Evolutionary conservation across 352 stramenopile species (phyloP), one percentile per base, ranked within the genome.

Genomic region (Pythium pyrilobum): DNA sequence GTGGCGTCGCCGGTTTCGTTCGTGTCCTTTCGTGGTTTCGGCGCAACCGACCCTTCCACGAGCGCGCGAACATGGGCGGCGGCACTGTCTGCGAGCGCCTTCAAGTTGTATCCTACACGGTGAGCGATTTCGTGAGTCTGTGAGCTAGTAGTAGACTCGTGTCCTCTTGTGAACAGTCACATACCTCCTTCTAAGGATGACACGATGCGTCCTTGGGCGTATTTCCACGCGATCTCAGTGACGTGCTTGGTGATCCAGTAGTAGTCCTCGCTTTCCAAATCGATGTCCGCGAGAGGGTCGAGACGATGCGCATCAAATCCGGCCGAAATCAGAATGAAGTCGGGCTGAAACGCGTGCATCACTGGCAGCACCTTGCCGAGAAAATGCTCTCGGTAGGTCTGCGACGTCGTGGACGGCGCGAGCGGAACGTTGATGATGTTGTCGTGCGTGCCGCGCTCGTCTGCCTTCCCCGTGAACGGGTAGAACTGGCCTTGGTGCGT

Each of bases 251-350:
- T 67, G 39, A 62, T 67, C 51, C 59, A 63, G 18, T 74, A 72
- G 44, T 79, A 87, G 13, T 78, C 74, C 0, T 52, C 46, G 2
- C 77, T 77, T 15, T 85, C 80, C 2, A 96, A 56, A n/a, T 67
- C 25, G 53, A 86, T 87, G 32, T 89, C 77, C n/a, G 87, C 85
- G 24, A 98, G 67, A 9, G 89, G 89, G 67, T 98, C 92, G 59
- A 96, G 94, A 39, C 85, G 69, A 58, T 97, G 93, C 5, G 89
- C 95, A 71, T 98, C 96, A 67, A 99, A 99, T 10, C 96, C 96
- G 31, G 95, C 92, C 20, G 85, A 97, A 42, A 98, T 71, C 44
- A 98, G 84, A 33, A 98, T 89, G 9, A 98, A 67, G 60, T 98
- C 90, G 25, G 96, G 95, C 24, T 73, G 64, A 64, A 97, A 98